These are phyloP conservation scores for Flagelloscypha sp. DNA, from an alignment of 768 basidiomycete species.

Conservation along the genomic window DNA sequence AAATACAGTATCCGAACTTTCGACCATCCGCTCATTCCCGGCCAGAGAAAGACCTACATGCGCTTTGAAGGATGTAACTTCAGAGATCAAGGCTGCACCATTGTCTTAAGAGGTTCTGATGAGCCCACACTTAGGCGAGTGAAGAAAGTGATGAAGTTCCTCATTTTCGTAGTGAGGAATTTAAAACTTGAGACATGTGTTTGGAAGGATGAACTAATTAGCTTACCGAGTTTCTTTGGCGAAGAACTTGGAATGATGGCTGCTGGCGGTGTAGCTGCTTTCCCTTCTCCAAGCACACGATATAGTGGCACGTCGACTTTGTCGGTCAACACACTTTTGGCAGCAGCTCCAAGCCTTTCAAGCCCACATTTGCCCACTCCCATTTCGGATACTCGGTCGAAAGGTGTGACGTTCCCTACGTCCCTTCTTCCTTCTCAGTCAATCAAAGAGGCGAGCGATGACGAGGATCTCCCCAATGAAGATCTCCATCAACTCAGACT, in stretches of 20 bases:
- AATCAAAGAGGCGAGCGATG: slow-evolving; percentile 25
- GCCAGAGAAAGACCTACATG: slow-evolving; percentile 91
- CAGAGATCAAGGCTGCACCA: slow-evolving; percentile 91
- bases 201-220: slow-evolving; percentile 87
- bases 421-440: too few species aligned
- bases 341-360: slow-evolving; percentile 20
- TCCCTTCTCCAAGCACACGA: slow-evolving; percentile 35
- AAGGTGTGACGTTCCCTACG: slow-evolving; percentile 9
- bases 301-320: slow-evolving; percentile 15
- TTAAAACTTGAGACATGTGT: slow-evolving; percentile 88
- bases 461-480: slow-evolving; percentile 52
- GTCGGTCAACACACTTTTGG: slow-evolving; percentile 16
- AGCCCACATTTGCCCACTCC: slow-evolving; percentile 24
- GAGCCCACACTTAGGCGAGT: slow-evolving; percentile 72
- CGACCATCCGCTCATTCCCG: slow-evolving; percentile 92
- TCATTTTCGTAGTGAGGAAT: slow-evolving; percentile 88
- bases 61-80: slow-evolving; percentile 94
- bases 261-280: slow-evolving; percentile 57
- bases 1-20: slow-evolving; percentile 87
- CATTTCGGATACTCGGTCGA: slow-evolving; percentile 11
- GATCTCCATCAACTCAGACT: slow-evolving; percentile 64
- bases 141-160: slow-evolving; percentile 89
- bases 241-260: too few species aligned
- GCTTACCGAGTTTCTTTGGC: slow-evolving; percentile 59
- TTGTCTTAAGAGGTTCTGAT: slow-evolving; percentile 83